These are phyloP conservation scores for Fragaria nilgerrensis DNA, from an alignment of 306 rosid species.

Conservation along the genomic window DNA sequence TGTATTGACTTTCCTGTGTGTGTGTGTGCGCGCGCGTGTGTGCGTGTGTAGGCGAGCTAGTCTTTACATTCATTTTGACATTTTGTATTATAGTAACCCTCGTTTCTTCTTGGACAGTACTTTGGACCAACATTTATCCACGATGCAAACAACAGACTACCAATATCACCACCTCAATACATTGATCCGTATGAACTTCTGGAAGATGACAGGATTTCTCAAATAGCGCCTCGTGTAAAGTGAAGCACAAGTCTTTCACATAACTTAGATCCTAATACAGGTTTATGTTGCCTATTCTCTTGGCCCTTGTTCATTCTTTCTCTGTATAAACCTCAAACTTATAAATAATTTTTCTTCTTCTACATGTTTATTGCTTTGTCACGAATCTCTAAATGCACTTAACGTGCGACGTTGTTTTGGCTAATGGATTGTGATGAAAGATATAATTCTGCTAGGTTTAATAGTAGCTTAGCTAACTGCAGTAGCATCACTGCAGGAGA, in stretches of 20 bases:
- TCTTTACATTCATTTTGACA: background rate
- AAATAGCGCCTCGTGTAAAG: conserved; percentile 69
- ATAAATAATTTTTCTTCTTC: background rate
- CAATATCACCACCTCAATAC: conserved; percentile 66
- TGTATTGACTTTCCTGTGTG: background rate
- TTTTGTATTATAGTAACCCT: background rate
- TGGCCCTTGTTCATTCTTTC: conserved; percentile 17
- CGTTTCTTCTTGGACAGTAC: conserved; percentile 52
- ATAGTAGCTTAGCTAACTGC: background rate
- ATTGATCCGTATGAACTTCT: conserved; percentile 85
- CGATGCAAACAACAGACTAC: conserved; percentile 55
- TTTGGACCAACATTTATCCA: conserved; percentile 79
- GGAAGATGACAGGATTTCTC: conserved; percentile 89
- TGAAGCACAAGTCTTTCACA: conserved; percentile 26
- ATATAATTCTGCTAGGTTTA: background rate
- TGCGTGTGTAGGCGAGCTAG: background rate
- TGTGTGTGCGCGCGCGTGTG: background rate
- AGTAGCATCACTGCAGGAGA: background rate
- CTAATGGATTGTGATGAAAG: background rate
- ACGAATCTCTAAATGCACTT: conserved; percentile 19
- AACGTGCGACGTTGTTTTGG: background rate
- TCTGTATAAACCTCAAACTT: conserved; percentile 19
- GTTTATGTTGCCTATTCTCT: conserved; percentile 15
- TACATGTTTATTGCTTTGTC: conserved; percentile 22
- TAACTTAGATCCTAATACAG: conserved; percentile 7